Base-by-base conservation (phyloP, 148 eudicot species). In the Heliamphora exappendiculata region DNA sequence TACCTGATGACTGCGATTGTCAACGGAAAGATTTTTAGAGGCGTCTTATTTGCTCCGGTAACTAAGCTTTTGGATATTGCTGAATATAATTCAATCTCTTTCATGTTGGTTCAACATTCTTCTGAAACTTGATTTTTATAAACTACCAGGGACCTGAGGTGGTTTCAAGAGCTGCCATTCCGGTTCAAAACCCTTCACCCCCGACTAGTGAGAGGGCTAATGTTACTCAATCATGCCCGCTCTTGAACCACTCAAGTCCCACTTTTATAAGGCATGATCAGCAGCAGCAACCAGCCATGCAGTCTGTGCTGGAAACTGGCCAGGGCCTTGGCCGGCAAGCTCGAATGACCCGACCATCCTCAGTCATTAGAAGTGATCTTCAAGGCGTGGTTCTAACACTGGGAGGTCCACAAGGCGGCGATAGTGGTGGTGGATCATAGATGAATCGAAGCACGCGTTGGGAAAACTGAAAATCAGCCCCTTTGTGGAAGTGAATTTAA, bases 1-100 rank as follows among this genome's bases (percentile, higher is more conserved):
- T 94, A 88, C 83, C 81, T 94, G 59, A 90, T 94, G 93, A 92
- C 97, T 22, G 98, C 98, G 6, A 80, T 81, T 41, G 90, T 94
- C 14, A 90, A 90, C 57, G 98, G 98, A 49, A 91, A 83, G 78
- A 78, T 86, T 20, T 88, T 89, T 67, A 76, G 97, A 85, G 98
- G 98, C 14, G 92, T 94, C 70, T 73, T 94, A 31, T 94, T 94
- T 67, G 73, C 97, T 36, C 90, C 96, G 29, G 98, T 94, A 79
- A 82, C 14, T 29, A 29, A 60, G 20, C 86, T 50, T 63, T 9
- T 24, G 58, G 20, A 76, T 33, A n/a, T 29, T 69, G 22, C 34
- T 3, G 37, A 62, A 58, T n/a, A 42, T 12, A 39, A 11, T 16
- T 51, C 58, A 8, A 16, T 41, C 28, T 53, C 22, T 53, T 17